phyloP scores from a whole-genome alignment of 163 green algal species.

The Volvox carteri region DNA sequence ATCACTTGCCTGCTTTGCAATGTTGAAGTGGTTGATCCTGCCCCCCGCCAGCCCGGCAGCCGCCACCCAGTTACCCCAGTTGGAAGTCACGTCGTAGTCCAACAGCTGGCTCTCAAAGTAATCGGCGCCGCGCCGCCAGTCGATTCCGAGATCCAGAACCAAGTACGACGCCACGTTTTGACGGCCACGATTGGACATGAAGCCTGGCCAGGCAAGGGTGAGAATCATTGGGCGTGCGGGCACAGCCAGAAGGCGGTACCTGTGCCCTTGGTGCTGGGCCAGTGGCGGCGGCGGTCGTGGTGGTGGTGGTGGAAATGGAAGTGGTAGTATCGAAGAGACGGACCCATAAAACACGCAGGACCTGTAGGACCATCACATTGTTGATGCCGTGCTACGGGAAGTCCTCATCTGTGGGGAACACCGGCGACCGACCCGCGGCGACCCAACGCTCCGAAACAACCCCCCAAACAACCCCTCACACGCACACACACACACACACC shows the following conservation, averaged over 20 bases:
- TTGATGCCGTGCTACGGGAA: no score
- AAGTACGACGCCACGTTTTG: conserved; percentile 96
- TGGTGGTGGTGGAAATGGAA: not conserved
- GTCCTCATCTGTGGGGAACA: no score
- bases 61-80: conserved; percentile 89
- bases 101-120: conserved; percentile 78
- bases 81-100: conserved; percentile 81
- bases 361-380: no score
- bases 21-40: conserved; percentile 98
- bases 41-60: conserved; percentile 87
- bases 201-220: conserved; percentile 80
- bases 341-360: no score
- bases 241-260: not conserved
- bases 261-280: not conserved
- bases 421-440: no score
- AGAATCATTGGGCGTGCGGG: no score
- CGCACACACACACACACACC: conserved; percentile 63
- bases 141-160: conserved; percentile 90
- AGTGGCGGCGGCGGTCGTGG: not conserved
- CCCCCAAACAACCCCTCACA: no score
- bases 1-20: conserved; percentile 90
- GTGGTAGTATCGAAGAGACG: no score
- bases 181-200: conserved; percentile 96
- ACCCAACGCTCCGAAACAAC: no score
- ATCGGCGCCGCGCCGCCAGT: conserved; percentile 89